A percentile compares a stretch with the other conserved stretches of the same genome.
These are phyloP conservation scores for Allium fistulosum DNA, from an alignment of 106 monocot species.

Conservation along the genomic window DNA sequence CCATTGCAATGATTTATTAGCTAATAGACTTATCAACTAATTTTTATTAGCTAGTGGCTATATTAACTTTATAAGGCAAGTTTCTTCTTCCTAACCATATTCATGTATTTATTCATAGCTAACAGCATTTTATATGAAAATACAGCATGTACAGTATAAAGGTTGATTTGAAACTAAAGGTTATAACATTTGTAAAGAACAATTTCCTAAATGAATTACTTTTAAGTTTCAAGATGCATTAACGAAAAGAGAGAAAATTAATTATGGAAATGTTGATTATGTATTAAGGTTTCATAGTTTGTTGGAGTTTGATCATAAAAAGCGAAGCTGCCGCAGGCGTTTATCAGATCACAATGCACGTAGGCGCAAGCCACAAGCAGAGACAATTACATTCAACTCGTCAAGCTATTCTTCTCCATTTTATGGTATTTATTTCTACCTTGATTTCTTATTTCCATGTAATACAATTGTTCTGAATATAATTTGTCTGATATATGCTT, in stretches of 20 bases:
- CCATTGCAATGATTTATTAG: no score
- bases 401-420: conserved; percentile 35
- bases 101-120: neutral
- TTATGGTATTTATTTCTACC: conserved; percentile 38
- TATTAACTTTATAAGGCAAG: no score
- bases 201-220: no score
- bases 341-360: conserved; percentile 80
- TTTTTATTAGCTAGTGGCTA: no score
- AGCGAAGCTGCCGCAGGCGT: conserved; percentile 71
- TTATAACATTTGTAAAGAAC: no score
- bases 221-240: no score
- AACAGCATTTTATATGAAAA: neutral
- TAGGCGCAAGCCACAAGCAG: conserved; percentile 55
- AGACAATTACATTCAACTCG: conserved; percentile 36
- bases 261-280: no score
- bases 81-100: no score
- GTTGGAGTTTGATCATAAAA: conserved; percentile 77
- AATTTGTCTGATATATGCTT: no score
- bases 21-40: no score
- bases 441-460: neutral
- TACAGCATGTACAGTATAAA: no score
- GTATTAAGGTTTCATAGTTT: conserved; percentile 37
- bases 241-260: no score
- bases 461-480: neutral
- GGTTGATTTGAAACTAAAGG: neutral